Percentiles rank a stretch among this genome's conserved stretches.
phyloP scores from a whole-genome alignment of 2,329 filamentous ascomycete genomes.

The Ophiosphaerella herpotricha region DNA sequence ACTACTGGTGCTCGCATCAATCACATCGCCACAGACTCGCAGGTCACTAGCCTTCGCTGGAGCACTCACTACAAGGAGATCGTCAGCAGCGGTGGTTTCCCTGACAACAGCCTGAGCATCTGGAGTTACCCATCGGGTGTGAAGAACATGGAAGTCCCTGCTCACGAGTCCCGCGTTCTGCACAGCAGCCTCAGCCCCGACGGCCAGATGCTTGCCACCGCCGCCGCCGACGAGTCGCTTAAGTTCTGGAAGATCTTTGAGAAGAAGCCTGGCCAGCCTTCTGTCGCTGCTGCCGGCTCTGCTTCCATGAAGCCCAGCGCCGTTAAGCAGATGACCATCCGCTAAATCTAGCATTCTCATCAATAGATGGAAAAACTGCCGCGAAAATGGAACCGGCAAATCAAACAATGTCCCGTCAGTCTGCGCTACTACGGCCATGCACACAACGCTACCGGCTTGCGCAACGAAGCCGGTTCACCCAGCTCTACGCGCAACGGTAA shows the following conservation, averaged over 20 bases:
- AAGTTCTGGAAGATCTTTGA: conserved; percentile 99
- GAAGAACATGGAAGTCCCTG: conserved; percentile 96
- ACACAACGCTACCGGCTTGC: conserved; percentile 38
- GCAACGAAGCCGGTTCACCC: conserved; percentile 42
- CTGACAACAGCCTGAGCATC: conserved; percentile 98
- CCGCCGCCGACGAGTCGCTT: conserved; percentile 91
- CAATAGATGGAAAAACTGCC: neutral
- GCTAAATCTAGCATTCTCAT: conserved; percentile 25
- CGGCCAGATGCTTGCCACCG: conserved; percentile 96
- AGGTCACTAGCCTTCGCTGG: conserved; percentile 96
- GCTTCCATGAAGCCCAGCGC: conserved; percentile 78
- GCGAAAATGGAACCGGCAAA: conserved; percentile 1
- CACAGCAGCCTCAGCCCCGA: conserved; percentile 97
- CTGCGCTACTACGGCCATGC: conserved; percentile 11
- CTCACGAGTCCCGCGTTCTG: conserved; percentile 93
- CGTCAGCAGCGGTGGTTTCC: conserved; percentile 95
- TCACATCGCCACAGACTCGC: conserved; percentile 97
- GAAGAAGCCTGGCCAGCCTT: conserved; percentile 84
- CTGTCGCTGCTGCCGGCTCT: conserved; percentile 66
- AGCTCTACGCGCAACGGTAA: conserved; percentile 50
- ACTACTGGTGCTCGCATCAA: conserved; percentile 97
- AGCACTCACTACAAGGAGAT: conserved; percentile 97
- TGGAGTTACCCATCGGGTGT: conserved; percentile 98
- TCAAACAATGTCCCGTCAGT: conserved; percentile 17
- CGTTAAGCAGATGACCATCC: conserved; percentile 86